Conservation (phyloP, 73 alveolate genomes). For the Paraurostyla sp. region DNA sequence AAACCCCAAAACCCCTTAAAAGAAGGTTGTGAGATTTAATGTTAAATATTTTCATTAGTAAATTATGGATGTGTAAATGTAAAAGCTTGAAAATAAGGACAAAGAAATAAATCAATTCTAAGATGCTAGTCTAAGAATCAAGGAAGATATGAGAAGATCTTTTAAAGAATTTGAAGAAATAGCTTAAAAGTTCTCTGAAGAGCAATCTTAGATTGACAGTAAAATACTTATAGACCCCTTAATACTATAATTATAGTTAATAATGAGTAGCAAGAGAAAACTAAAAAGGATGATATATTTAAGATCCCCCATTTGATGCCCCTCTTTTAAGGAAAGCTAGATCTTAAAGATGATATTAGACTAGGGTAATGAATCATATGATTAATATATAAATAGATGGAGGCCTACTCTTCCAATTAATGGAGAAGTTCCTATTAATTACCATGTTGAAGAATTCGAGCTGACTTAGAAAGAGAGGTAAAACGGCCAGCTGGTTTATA, state of each 20-base stretch:
- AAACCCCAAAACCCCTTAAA: no score
- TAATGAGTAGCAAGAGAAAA: no score
- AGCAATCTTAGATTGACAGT: background rate
- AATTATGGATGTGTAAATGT: no score
- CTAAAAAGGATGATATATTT: no score
- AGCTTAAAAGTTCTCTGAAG: background rate
- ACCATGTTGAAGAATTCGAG: background rate
- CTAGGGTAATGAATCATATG: background rate
- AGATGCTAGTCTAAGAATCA: no score
- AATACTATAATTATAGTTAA: no score
- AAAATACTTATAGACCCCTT: no score
- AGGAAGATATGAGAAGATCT: background rate
- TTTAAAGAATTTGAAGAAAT: background rate
- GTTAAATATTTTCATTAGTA: no score
- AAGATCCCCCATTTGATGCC: background rate
- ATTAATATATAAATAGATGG: slow-evolving; percentile 12
- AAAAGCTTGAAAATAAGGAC: no score
- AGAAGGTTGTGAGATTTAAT: no score
- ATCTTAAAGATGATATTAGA: slow-evolving; percentile 5
- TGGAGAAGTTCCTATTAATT: slow-evolving; percentile 12
- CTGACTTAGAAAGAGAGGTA: background rate
- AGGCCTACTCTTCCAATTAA: slow-evolving; percentile 6
- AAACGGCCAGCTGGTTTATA: background rate
- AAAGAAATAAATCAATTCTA: no score
- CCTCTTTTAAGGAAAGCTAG: background rate